Percentiles rank a stretch among this genome's conserved stretches.
Conservation (phyloP, 2,329 filamentous ascomycete genomes). For the Aspergillus tamarii region DNA sequence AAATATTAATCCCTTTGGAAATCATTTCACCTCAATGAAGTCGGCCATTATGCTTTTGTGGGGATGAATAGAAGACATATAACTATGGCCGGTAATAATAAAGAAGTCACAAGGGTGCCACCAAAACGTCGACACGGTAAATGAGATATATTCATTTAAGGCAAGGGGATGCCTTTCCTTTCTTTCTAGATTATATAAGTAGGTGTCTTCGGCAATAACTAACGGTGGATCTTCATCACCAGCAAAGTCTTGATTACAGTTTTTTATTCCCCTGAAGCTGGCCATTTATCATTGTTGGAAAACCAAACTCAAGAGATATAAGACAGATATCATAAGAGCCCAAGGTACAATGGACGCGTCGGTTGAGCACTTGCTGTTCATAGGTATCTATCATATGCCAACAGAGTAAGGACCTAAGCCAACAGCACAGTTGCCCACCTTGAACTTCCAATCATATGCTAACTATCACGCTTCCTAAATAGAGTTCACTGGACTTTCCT, state of each 20-base stretch:
- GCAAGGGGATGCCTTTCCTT: background rate
- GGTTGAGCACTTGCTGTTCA: rapidly evolving
- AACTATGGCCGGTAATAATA: rapidly evolving
- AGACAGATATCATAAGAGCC: rapidly evolving
- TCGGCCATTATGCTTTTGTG: background rate
- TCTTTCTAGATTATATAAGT: background rate
- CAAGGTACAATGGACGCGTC: background rate
- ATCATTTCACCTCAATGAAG: background rate
- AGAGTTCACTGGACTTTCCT: background rate
- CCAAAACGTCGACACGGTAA: background rate
- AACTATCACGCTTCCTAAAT: background rate
- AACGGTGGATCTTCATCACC: background rate
- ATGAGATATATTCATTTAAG: background rate
- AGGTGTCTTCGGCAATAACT: background rate
- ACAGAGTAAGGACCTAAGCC: background rate
- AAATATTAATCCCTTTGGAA: background rate
- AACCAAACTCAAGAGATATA: background rate
- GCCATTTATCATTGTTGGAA: background rate
- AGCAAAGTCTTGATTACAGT: background rate
- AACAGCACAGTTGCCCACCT: background rate
- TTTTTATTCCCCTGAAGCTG: background rate
- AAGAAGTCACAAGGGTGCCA: background rate
- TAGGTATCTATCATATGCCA: background rate
- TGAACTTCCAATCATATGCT: background rate
- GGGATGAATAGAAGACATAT: background rate